Base-by-base conservation (phyloP, 495 filamentous ascomycete genomes). In the Penicillium arizonense region DNA sequence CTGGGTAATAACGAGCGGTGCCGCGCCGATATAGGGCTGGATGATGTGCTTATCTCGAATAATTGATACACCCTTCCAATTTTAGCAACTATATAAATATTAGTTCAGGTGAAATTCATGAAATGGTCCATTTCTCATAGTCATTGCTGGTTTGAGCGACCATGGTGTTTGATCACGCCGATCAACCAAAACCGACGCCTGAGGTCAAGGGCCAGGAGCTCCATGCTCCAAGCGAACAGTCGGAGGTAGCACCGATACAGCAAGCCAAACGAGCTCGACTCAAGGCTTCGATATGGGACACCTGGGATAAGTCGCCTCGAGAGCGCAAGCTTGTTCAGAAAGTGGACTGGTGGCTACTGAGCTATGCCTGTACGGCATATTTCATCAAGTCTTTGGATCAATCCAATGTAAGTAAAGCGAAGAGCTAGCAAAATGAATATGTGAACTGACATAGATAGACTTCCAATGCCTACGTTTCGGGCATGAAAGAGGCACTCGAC, bases 401-500 rank as follows among this genome's bases (percentile, higher is more conserved):
- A 42, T 26, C 30, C 9, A 45, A 49, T 43, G 43, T n/a, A n/a
- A n/a, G n/a, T n/a, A n/a, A n/a, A n/a, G n/a, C n/a, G n/a, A n/a
- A n/a, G n/a, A n/a, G n/a, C n/a, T n/a, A n/a, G n/a, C n/a, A n/a
- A n/a, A n/a, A n/a, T n/a, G n/a, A n/a, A n/a, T n/a, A n/a, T n/a
- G n/a, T n/a, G n/a, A n/a, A 46, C 20, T 33, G 24, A 46, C 10
- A 20, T 12, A 1, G 3, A 12, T 33, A 45, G 41, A 63, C 71
- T 32, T 57, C 57, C 26, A 74, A 73, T 56, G 73, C 74, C 12
- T 79, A 74, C 51, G 65, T 82, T 1, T 80, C 76, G 6, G 78
- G 78, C 8, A 82, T 82, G 81, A 77, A 83, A 51, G 79, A 83
- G 54, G 75, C 78, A 36, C 59, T 83, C 9, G 61, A 67, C 23